A percentile compares a stretch with the other conserved stretches of the same genome.
Evolutionary conservation across 768 basidiomycete species (phyloP).

Genomic region (Boletus rubropictus): DNA sequence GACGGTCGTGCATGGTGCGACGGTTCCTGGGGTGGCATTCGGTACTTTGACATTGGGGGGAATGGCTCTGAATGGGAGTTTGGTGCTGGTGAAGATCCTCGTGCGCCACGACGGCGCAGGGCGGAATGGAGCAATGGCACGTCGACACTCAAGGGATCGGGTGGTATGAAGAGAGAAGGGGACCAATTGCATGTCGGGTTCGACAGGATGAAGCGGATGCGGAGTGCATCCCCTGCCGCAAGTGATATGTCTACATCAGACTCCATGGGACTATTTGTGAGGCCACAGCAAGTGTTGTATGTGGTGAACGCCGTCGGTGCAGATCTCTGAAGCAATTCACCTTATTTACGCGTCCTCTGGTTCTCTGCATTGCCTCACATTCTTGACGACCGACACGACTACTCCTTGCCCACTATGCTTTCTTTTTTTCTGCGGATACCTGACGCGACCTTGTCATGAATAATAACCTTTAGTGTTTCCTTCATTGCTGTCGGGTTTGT

Average conservation of each 20-base stretch:
- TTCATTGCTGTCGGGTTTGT: conserved; percentile 8
- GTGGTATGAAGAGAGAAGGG: conserved; percentile 49
- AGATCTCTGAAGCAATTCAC: conserved; percentile 40
- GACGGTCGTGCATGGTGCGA: conserved; percentile 83
- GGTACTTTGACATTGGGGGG: conserved; percentile 74
- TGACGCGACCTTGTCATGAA: conserved; percentile 7
- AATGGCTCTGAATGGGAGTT: conserved; percentile 60
- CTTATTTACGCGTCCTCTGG: not conserved
- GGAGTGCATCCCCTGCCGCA: conserved; percentile 62
- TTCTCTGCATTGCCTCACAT: not conserved
- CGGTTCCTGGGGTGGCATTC: conserved; percentile 73
- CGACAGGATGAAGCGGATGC: conserved; percentile 50
- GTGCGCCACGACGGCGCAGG: conserved; percentile 25
- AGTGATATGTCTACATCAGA: conserved; percentile 57
- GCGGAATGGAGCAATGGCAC: conserved; percentile 22
- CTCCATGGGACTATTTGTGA: conserved; percentile 70
- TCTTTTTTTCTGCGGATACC: conserved; percentile 3
- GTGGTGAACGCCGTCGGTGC: conserved; percentile 77
- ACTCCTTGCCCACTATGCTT: not conserved
- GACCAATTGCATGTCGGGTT: conserved; percentile 40
- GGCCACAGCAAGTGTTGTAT: conserved; percentile 82
- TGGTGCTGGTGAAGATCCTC: conserved; percentile 39
- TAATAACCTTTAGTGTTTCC: conserved; percentile 11
- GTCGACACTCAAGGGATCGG: conserved; percentile 34
- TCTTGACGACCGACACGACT: conserved; percentile 11